phyloP scores from a whole-genome alignment of 805 yeast species.

The Cyberlindnera petersonii region DNA sequence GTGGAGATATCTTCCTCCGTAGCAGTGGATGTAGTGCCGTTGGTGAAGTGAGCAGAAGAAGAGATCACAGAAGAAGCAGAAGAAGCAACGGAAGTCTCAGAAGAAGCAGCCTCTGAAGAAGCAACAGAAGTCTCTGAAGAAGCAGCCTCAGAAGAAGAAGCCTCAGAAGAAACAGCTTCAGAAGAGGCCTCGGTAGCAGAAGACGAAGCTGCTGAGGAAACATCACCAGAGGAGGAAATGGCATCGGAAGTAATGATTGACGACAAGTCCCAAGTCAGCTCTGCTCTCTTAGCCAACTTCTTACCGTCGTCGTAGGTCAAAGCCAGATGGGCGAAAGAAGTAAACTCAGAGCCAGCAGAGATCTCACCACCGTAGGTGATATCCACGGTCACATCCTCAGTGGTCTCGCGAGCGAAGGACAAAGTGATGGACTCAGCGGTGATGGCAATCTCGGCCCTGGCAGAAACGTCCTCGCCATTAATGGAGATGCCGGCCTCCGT shows the following conservation, averaged over 20 bases:
- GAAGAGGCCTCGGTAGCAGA: neutral
- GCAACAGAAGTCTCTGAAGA: neutral
- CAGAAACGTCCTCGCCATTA: conserved; percentile 7
- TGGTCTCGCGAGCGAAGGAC: neutral
- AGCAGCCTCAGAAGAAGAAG: neutral
- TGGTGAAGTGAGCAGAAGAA: neutral
- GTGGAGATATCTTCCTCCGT: neutral
- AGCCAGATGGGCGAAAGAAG: neutral
- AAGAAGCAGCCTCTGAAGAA: neutral
- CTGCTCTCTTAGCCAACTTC: conserved; percentile 1
- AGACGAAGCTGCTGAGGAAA: neutral
- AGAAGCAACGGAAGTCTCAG: neutral
- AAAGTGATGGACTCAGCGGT: neutral
- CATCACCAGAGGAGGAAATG: neutral
- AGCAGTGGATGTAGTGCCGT: neutral
- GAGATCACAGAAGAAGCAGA: neutral
- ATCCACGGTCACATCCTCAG: neutral
- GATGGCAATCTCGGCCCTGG: conserved; percentile 3
- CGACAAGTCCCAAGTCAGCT: neutral
- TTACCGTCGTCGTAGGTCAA: neutral
- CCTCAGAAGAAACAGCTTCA: neutral
- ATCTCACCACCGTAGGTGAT: neutral
- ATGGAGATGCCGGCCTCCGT: conserved; percentile 9
- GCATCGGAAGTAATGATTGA: conserved; percentile 1
- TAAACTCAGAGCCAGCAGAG: neutral